These are phyloP conservation scores for Lecanicillium sp. DNA, from an alignment of 2,329 filamentous ascomycete species.

Conservation along the genomic window DNA sequence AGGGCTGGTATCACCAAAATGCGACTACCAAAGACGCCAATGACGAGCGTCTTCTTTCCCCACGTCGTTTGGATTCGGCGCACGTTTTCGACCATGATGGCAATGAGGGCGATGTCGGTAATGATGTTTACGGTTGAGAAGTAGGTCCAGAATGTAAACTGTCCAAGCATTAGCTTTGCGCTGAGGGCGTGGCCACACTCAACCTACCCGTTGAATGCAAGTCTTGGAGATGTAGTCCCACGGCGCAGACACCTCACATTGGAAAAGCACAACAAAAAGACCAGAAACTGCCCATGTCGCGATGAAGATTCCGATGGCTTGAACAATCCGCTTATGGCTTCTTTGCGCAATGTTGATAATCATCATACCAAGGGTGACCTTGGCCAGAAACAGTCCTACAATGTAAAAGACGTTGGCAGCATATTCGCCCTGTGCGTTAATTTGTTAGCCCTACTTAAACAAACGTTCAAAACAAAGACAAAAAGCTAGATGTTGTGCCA, in stretches of 20 bases:
- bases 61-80: constrained; percentile 19
- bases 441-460: background rate
- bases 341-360: constrained; percentile 16
- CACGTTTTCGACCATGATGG: constrained; percentile 17
- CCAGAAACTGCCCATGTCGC: constrained; percentile 16
- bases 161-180: background rate
- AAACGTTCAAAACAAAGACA: too few relatives aligned
- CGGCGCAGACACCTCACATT: constrained; percentile 17
- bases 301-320: constrained; percentile 12
- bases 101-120: constrained; percentile 2
- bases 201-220: constrained; percentile 13
- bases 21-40: constrained; percentile 21
- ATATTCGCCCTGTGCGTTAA: constrained; percentile 13
- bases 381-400: constrained; percentile 16
- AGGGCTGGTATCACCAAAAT: constrained; percentile 21
- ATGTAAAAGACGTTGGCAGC: constrained; percentile 17
- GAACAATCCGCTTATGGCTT: constrained; percentile 15
- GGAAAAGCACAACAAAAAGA: constrained; percentile 17
- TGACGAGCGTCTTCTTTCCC: constrained; percentile 19
- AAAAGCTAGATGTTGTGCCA: too few relatives aligned
- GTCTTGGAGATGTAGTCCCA: constrained; percentile 17
- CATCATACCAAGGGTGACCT: constrained; percentile 18
- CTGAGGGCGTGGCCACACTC: too few relatives aligned
- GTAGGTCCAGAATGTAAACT: constrained; percentile 8
- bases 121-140: constrained; percentile 5